phyloP scores from a whole-genome alignment of 179 eudicot species.

The Monotropa hypopitys region DNA sequence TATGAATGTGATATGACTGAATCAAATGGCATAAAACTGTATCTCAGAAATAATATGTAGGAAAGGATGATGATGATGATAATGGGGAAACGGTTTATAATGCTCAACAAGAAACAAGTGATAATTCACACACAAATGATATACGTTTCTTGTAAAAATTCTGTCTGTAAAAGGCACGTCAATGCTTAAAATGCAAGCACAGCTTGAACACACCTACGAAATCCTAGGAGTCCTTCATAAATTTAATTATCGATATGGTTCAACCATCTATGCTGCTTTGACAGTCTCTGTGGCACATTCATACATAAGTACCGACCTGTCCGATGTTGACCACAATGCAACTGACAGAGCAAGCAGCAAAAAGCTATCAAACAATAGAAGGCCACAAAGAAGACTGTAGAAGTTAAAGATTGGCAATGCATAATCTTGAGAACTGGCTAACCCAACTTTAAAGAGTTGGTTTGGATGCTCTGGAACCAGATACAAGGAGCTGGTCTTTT shows the following conservation, averaged over 20 bases:
- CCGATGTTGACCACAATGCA: background rate
- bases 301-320: background rate
- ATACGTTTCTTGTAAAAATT: background rate
- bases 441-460: background rate
- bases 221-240: background rate
- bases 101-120: background rate
- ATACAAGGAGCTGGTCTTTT: background rate
- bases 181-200: background rate
- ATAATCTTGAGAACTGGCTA: background rate
- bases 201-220: background rate
- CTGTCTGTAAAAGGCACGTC: background rate
- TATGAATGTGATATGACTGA: background rate
- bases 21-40: background rate
- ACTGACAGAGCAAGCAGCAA: background rate
- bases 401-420: background rate
- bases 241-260: background rate
- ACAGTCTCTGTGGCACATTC: background rate
- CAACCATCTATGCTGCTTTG: background rate
- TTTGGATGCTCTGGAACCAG: background rate
- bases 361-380: background rate
- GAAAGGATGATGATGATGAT: background rate
- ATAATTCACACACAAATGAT: background rate
- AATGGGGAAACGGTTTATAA: background rate
- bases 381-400: background rate
- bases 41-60: background rate